A percentile compares a stretch with the other conserved stretches of the same genome.
Evolutionary conservation across 2,329 filamentous ascomycete genomes (phyloP).

Genomic region (Ophiocordyceps camponoti-floridani): DNA sequence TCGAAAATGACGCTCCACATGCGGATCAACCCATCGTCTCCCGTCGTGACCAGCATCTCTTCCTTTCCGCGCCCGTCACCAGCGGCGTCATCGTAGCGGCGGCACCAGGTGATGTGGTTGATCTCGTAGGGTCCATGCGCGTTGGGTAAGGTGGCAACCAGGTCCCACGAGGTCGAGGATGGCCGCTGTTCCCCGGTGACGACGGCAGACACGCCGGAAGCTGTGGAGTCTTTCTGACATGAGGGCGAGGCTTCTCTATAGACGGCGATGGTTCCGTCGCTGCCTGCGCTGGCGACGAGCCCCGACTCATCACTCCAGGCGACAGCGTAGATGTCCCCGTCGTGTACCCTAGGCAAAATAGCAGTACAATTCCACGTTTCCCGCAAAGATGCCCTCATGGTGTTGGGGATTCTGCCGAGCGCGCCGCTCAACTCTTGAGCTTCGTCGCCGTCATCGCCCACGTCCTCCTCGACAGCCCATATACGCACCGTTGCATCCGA

Average conservation of each 20-base stretch:
- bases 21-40: constrained; percentile 77
- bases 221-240: not conserved
- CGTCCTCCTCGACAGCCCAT: constrained; percentile 50
- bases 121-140: constrained; percentile 88
- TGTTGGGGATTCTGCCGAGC: constrained; percentile 62
- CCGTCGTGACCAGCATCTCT: constrained; percentile 79
- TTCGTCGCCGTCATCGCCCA: constrained; percentile 19
- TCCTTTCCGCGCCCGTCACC: constrained; percentile 38
- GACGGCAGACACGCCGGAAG: not conserved
- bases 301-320: constrained; percentile 68
- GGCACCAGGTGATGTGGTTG: constrained; percentile 83
- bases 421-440: constrained; percentile 12
- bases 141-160: constrained; percentile 50
- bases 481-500: constrained; percentile 67
- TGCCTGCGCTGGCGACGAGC: constrained; percentile 70
- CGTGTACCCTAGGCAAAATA: constrained; percentile 57
- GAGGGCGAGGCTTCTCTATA: constrained; percentile 43
- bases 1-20: constrained; percentile 48
- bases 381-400: constrained; percentile 59
- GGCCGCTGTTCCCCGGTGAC: not conserved
- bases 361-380: constrained; percentile 74
- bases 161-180: constrained; percentile 42
- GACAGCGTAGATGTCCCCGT: constrained; percentile 67
- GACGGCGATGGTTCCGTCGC: constrained; percentile 65
- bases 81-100: constrained; percentile 50